Conservation (phyloP, 139 green algal genomes). For the Astrephomene gubernaculifera region DNA sequence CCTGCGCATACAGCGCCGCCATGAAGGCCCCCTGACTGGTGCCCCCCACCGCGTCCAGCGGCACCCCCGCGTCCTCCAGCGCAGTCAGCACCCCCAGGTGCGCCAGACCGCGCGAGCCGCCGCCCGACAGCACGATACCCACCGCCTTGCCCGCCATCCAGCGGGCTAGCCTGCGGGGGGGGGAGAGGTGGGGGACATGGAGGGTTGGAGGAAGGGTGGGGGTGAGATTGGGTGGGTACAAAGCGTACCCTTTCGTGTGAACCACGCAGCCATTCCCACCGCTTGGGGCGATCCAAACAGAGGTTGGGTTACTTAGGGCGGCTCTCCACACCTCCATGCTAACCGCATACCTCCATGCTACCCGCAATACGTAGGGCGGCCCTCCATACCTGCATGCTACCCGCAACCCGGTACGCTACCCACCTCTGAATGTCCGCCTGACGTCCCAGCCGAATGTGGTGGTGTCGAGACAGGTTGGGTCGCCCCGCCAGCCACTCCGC, state of each 20-base stretch:
- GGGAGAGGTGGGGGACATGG: not conserved
- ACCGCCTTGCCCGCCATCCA: conserved; percentile 78
- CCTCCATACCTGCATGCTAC: no score
- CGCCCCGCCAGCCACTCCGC: conserved; percentile 64
- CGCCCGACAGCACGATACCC: conserved; percentile 79
- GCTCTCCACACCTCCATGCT: no score
- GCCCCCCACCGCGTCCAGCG: conserved; percentile 82
- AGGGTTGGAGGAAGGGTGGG: not conserved
- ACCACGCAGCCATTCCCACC: no score
- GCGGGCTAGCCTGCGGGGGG: conserved; percentile 56
- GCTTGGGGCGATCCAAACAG: no score
- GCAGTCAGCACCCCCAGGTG: conserved; percentile 82
- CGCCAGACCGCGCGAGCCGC: conserved; percentile 66
- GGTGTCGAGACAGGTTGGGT: conserved; percentile 72
- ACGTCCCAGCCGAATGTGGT: conserved; percentile 70
- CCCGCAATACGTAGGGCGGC: no score
- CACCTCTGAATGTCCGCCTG: conserved; percentile 63
- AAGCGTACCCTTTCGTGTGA: no score
- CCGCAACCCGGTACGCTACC: not conserved
- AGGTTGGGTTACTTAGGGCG: no score
- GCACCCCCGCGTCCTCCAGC: conserved; percentile 77
- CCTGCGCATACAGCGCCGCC: conserved; percentile 79
- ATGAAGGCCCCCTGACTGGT: conserved; percentile 87
- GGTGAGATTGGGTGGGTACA: not conserved
- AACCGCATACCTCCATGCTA: no score